Evolutionary conservation across 2,329 filamentous ascomycete genomes (phyloP).

Genomic region (Pseudogymnoascus sp.): DNA sequence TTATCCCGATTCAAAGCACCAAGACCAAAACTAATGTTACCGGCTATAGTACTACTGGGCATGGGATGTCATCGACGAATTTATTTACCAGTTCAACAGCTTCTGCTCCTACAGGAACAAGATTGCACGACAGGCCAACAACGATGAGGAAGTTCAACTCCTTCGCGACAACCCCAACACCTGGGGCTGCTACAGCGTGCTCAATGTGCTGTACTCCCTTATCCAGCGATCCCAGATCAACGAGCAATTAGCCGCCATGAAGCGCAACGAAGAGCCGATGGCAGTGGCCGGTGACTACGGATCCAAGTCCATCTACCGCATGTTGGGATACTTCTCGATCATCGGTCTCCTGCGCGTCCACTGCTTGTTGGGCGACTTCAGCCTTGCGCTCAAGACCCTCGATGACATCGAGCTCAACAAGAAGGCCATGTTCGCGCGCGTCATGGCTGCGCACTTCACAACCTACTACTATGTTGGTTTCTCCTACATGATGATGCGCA

Average conservation of each 20-base stretch:
- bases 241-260: conserved; percentile 91
- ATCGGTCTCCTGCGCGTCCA: conserved; percentile 94
- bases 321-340: conserved; percentile 99
- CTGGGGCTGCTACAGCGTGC: conserved; percentile 98
- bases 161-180: conserved; percentile 96
- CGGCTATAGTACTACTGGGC: conserved; percentile 85
- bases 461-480: conserved; percentile 99
- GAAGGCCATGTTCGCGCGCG: conserved; percentile 98
- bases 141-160: conserved; percentile 85
- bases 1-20: not conserved
- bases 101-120: conserved; percentile 96
- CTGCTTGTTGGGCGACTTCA: conserved; percentile 95
- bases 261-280: conserved; percentile 82
- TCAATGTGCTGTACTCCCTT: conserved; percentile 98
- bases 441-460: conserved; percentile 99
- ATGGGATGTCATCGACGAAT: conserved; percentile 99
- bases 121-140: conserved; percentile 72
- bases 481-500: conserved; percentile 99
- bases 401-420: conserved; percentile 99
- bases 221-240: conserved; percentile 98
- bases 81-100: conserved; percentile 99
- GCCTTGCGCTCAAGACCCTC: conserved; percentile 93
- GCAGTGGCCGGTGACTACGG: conserved; percentile 92
- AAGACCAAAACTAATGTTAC: not conserved
- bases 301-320: conserved; percentile 86